Percentiles rank a stretch among this genome's conserved stretches.
Conservation (phyloP, 2,329 filamentous ascomycete species). For the Stagonosporopsis cucurbitacearum region DNA sequence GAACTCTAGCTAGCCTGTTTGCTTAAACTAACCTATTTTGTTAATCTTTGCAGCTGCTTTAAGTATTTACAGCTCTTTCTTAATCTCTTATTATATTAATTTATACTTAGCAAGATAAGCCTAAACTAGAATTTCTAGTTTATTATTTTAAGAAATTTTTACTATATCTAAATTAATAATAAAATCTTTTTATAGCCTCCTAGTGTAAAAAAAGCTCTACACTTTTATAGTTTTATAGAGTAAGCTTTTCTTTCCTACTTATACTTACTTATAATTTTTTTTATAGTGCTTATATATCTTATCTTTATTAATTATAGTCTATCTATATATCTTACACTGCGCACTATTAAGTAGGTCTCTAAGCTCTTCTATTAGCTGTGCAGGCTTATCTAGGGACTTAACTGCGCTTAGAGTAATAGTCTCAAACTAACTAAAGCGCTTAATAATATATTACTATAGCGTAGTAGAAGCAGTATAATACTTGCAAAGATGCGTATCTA, state of each 20-base stretch:
- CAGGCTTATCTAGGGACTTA: neutral
- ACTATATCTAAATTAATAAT: neutral
- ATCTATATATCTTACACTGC: neutral
- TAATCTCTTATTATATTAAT: neutral
- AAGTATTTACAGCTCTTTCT: neutral
- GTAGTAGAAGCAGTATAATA: neutral
- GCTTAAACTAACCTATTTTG: too few species aligned
- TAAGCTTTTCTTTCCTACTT: neutral
- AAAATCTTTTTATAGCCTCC: neutral
- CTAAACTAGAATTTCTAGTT: neutral
- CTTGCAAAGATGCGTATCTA: neutral
- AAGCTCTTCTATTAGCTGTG: neutral
- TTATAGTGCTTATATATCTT: neutral
- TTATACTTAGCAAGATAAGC: neutral
- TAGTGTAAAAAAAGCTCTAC: neutral
- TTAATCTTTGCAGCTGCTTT: neutral
- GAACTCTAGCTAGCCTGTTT: neutral
- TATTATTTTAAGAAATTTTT: neutral
- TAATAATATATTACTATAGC: neutral
- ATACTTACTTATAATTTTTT: neutral
- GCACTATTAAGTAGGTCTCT: neutral
- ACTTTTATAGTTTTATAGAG: neutral
- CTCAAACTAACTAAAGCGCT: neutral
- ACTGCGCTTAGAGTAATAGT: neutral
- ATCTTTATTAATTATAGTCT: neutral